Conservation (phyloP, 441 rosid species). For the Erodium texanum region DNA sequence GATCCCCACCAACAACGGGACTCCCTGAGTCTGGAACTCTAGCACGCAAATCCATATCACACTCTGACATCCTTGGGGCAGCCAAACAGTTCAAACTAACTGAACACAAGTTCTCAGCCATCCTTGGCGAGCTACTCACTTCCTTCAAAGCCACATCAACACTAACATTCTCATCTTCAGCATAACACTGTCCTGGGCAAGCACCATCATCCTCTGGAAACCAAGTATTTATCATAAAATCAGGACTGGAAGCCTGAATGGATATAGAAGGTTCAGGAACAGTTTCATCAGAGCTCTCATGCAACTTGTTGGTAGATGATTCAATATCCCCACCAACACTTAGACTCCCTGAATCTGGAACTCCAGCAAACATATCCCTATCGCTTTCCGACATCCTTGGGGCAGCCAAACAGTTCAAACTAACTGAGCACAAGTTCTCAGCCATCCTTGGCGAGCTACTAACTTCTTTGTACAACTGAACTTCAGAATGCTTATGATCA, state of each 20-base stretch:
- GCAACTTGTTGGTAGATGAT: neutral
- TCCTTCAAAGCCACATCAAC: slow-evolving; percentile 19
- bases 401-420: slow-evolving; percentile 10
- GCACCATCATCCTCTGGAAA: slow-evolving; percentile 12
- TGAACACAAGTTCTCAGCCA: slow-evolving; percentile 22
- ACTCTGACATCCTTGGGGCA: slow-evolving; percentile 7
- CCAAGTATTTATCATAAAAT: slow-evolving; percentile 8
- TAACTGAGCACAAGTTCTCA: slow-evolving; percentile 18
- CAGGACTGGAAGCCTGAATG: slow-evolving; percentile 4
- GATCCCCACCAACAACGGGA: slow-evolving; percentile 8
- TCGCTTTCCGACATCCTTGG: slow-evolving; percentile 1
- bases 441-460: slow-evolving; percentile 28
- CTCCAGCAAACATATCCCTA: slow-evolving; percentile 8
- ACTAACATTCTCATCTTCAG: slow-evolving; percentile 11
- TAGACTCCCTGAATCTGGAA: slow-evolving; percentile 4
- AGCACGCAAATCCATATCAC: neutral
- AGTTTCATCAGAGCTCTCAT: slow-evolving; percentile 3
- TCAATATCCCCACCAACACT: slow-evolving; percentile 9
- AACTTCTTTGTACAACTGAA: slow-evolving; percentile 29
- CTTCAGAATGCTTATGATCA: slow-evolving; percentile 28
- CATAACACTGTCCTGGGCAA: too few species aligned
- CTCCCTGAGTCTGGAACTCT: slow-evolving; percentile 10
- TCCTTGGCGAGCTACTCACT: slow-evolving; percentile 27
- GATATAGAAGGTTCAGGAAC: slow-evolving; percentile 9
- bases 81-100: slow-evolving; percentile 10